Conservation (phyloP, 495 filamentous ascomycete genomes). For the Tuber magnatum region DNA sequence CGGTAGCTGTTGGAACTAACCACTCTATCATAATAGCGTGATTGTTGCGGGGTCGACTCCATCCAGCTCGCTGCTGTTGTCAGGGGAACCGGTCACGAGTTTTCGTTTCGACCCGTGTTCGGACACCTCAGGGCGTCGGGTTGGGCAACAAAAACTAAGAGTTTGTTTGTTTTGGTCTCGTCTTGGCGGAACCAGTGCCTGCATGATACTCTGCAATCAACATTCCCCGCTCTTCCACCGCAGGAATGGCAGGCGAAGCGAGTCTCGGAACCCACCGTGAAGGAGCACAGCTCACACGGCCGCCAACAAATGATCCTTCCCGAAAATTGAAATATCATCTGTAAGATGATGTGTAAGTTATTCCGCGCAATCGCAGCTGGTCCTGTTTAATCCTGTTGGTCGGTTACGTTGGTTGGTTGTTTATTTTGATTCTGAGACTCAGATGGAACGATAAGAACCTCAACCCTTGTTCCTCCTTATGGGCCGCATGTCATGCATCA, state of each 20-base stretch:
- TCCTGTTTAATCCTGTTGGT: neutral
- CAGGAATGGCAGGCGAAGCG: neutral
- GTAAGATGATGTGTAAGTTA: neutral
- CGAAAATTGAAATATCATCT: neutral
- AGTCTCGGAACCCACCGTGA: neutral
- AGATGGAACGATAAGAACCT: neutral
- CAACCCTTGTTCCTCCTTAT: neutral
- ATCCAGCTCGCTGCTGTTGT: neutral
- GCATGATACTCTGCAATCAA: neutral
- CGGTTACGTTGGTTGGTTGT: neutral
- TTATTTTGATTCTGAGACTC: neutral
- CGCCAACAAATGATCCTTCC: neutral
- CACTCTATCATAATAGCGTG: neutral
- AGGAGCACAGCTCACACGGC: neutral
- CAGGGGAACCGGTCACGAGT: slow-evolving; percentile 4
- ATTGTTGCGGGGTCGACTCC: neutral
- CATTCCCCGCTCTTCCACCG: neutral
- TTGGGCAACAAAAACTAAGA: neutral
- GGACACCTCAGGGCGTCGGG: neutral
- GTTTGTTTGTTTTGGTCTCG: neutral
- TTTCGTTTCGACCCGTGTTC: neutral
- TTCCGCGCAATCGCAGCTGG: neutral
- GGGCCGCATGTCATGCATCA: neutral
- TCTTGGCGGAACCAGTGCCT: neutral
- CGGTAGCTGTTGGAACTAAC: neutral